Evolutionary conservation across 495 filamentous ascomycete species (phyloP).

Genomic region (Penicillium macrosclerotiorum): DNA sequence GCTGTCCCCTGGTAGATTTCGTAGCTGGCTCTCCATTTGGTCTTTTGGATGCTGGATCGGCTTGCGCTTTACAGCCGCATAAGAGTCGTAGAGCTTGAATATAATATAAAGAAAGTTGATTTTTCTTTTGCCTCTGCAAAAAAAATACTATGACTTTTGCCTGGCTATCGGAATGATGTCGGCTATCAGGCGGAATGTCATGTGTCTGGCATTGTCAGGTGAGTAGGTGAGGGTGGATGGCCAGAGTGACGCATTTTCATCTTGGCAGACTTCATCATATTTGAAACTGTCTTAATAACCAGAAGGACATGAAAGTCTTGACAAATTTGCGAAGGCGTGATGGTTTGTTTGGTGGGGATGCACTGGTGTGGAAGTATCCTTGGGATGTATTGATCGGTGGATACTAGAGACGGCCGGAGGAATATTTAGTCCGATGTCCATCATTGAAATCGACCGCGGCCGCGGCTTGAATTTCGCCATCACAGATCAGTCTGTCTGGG

Average conservation of each 20-base stretch:
- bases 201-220: conserved; percentile 19
- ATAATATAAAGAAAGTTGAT: too few species aligned
- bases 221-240: conserved; percentile 9
- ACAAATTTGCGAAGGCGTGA: neutral
- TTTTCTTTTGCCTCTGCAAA: too few species aligned
- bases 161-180: conserved; percentile 13
- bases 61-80: neutral
- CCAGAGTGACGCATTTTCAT: conserved; percentile 10
- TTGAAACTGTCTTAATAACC: neutral
- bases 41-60: neutral
- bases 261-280: neutral
- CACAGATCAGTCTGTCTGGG: conserved; percentile 5
- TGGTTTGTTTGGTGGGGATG: too few species aligned
- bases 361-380: too few species aligned
- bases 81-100: neutral
- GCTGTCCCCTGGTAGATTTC: conserved; percentile 6
- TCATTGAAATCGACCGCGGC: conserved; percentile 8
- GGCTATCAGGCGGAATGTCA: conserved; percentile 27
- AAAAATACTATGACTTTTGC: neutral
- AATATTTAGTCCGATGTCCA: conserved; percentile 1
- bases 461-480: conserved; percentile 1
- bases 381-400: neutral
- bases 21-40: conserved; percentile 19
- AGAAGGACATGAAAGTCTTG: neutral
- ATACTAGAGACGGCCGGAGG: conserved; percentile 5